phyloP scores from a whole-genome alignment of 768 basidiomycete species.

The Trametes cingulata region DNA sequence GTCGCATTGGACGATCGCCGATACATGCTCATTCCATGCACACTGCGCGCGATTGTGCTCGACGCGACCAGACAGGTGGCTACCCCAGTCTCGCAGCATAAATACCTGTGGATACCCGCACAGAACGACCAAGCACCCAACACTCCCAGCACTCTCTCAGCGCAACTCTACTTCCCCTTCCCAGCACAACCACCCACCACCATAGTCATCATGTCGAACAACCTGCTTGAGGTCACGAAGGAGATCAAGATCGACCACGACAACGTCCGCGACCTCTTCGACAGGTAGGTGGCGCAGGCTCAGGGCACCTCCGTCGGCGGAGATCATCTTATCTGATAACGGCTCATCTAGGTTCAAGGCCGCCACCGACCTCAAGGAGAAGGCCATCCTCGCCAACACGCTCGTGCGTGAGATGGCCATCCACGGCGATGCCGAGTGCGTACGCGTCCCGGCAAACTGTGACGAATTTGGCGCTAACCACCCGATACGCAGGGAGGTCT shows the following conservation, averaged over 20 bases:
- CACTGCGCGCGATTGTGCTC: not conserved
- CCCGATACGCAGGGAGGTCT: conserved; percentile 11
- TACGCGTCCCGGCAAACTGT: not conserved
- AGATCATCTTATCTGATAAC: conserved; percentile 13
- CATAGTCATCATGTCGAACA: not conserved
- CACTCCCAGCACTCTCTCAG: not conserved
- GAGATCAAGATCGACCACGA: conserved; percentile 30
- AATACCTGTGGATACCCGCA: not conserved
- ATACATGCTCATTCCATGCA: conserved; percentile 8
- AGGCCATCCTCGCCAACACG: conserved; percentile 22
- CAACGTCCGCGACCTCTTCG: conserved; percentile 28
- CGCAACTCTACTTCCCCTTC: not conserved
- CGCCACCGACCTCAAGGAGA: conserved; percentile 8
- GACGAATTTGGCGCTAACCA: not conserved
- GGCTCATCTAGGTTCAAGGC: conserved; percentile 1
- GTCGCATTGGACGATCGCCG: conserved; percentile 1
- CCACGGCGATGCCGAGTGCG: conserved; percentile 23
- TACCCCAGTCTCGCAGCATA: not conserved
- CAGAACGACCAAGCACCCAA: not conserved
- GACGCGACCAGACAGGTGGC: not conserved
- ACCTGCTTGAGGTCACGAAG: conserved; percentile 18
- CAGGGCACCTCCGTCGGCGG: not conserved
- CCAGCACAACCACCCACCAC: not conserved
- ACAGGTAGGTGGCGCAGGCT: not conserved
- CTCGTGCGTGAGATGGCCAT: conserved; percentile 24